A percentile compares a stretch with the other conserved stretches of the same genome.
Evolutionary conservation across 2,329 filamentous ascomycete genomes (phyloP).

Genomic region (Boeremia exigua): DNA sequence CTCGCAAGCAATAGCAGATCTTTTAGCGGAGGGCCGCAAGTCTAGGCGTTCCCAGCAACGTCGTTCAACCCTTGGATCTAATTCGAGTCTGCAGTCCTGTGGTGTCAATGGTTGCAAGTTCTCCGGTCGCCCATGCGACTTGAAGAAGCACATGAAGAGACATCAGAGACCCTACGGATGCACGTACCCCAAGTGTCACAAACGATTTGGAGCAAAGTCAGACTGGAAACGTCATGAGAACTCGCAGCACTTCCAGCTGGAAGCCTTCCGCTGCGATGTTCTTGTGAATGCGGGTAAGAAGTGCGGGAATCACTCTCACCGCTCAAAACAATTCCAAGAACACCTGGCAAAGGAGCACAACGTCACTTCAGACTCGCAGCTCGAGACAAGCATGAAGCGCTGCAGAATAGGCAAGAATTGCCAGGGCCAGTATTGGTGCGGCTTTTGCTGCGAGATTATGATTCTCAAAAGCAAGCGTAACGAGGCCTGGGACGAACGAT

Average conservation of each 20-base stretch:
- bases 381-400: constrained; percentile 54
- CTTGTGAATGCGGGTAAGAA: neutral
- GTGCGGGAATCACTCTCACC: constrained; percentile 67
- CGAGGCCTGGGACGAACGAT: constrained; percentile 66
- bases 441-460: constrained; percentile 72
- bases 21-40: constrained; percentile 30
- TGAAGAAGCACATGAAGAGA: constrained; percentile 78
- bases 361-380: constrained; percentile 30
- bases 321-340: constrained; percentile 63
- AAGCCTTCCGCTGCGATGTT: constrained; percentile 73
- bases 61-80: constrained; percentile 19
- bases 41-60: constrained; percentile 17
- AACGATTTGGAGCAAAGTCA: constrained; percentile 87
- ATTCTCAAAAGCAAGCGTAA: constrained; percentile 56
- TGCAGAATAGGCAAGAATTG: constrained; percentile 70
- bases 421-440: constrained; percentile 80
- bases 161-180: constrained; percentile 84
- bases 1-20: constrained; percentile 32
- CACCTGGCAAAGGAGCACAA: constrained; percentile 66
- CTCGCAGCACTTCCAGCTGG: constrained; percentile 74
- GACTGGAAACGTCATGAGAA: constrained; percentile 94
- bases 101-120: constrained; percentile 2
- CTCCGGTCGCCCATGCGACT: constrained; percentile 41
- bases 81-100: constrained; percentile 26
- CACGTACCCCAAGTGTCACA: constrained; percentile 72